Conservation (phyloP, 2,329 filamentous ascomycete species). For the Dactylellina parvicollis region DNA sequence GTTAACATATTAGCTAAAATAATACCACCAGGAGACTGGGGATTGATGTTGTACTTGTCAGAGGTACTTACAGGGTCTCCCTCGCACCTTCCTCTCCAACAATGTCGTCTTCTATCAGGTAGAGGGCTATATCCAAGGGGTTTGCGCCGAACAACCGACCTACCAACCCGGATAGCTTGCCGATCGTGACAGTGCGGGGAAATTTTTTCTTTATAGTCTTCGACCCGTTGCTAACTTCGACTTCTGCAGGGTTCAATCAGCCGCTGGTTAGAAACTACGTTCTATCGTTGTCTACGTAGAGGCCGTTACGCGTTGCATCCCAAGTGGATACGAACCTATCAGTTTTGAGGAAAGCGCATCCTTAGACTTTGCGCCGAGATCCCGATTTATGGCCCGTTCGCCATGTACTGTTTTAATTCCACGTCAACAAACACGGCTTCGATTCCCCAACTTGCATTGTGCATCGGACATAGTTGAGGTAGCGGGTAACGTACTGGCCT, state of each 20-base stretch:
- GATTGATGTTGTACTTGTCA: conserved; percentile 25
- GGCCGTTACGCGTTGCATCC: conserved; percentile 15
- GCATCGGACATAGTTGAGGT: conserved; percentile 3
- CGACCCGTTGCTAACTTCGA: conserved; percentile 21
- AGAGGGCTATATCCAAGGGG: conserved; percentile 43
- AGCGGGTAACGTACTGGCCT: conserved; percentile 72
- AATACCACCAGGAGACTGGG: conserved; percentile 7
- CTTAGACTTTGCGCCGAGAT: conserved; percentile 39
- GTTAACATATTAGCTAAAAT: conserved; percentile 20
- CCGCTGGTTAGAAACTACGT: neutral
- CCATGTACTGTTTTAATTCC: conserved; percentile 47
- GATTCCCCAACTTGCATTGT: neutral
- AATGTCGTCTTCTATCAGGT: conserved; percentile 40
- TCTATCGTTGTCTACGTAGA: neutral
- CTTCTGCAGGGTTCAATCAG: conserved; percentile 43
- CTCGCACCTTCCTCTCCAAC: conserved; percentile 25
- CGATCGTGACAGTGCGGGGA: conserved; percentile 53
- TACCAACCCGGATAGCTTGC: conserved; percentile 47
- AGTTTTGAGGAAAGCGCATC: conserved; percentile 44
- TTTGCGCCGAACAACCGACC: conserved; percentile 49
- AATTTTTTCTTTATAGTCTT: conserved; percentile 50
- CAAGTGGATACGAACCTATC: conserved; percentile 38
- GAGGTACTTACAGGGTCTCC: conserved; percentile 51
- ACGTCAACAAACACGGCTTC: conserved; percentile 33
- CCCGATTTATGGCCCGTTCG: conserved; percentile 44